Conservation (phyloP, 2,329 filamentous ascomycete species). For the Fusarium circinatum region DNA sequence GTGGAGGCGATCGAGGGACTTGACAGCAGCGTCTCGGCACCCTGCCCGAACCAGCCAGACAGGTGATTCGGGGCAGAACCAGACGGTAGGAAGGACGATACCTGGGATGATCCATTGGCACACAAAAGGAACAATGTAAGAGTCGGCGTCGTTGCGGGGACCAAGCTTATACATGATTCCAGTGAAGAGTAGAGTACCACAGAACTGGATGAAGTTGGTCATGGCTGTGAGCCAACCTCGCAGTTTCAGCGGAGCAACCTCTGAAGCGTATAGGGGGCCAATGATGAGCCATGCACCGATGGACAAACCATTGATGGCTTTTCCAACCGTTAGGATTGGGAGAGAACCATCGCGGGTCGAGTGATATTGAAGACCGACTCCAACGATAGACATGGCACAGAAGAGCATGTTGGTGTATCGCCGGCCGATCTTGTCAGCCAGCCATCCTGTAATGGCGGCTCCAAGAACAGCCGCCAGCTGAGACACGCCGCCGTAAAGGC, state of each 20-base stretch:
- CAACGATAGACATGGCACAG: constrained; percentile 32
- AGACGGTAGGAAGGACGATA: not conserved
- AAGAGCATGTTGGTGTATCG: constrained; percentile 8
- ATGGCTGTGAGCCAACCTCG: not conserved
- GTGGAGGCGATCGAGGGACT: constrained; percentile 49
- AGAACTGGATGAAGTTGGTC: not conserved
- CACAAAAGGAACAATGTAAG: constrained; percentile 27
- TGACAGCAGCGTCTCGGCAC: constrained; percentile 48
- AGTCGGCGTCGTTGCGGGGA: not conserved
- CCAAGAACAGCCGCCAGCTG: not conserved
- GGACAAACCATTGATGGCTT: constrained; percentile 36
- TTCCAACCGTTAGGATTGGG: constrained; percentile 38
- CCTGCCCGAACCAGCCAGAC: constrained; percentile 52
- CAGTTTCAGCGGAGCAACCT: not conserved
- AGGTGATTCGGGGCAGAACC: constrained; percentile 54
- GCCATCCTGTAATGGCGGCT: not conserved
- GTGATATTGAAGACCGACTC: constrained; percentile 50
- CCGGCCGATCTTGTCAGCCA: constrained; percentile 5
- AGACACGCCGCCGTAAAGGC: not conserved
- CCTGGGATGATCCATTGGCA: constrained; percentile 10
- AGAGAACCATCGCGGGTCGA: not conserved
- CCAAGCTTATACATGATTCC: not conserved
- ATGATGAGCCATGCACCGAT: not conserved
- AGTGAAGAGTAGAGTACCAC: not conserved
- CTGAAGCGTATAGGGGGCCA: not conserved